A percentile compares a stretch with the other conserved stretches of the same genome.
Evolutionary conservation across 805 yeast species (phyloP).

Genomic region (Priceomyces melissophilus): DNA sequence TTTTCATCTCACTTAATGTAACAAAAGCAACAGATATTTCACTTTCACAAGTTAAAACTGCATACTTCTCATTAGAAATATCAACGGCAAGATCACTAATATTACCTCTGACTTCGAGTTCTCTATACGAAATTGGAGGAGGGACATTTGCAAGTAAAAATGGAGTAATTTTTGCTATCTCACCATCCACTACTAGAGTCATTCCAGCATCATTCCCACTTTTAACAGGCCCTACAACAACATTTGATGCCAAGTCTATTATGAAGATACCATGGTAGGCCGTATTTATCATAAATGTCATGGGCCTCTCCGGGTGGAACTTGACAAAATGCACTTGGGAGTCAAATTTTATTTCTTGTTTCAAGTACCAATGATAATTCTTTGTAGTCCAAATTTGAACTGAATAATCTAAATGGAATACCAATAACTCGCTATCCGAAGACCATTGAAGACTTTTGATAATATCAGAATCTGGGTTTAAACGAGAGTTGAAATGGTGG

Average conservation of each 20-base stretch:
- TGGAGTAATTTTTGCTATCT: conserved; percentile 70
- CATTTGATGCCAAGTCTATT: conserved; percentile 62
- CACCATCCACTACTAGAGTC: conserved; percentile 78
- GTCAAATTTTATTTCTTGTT: conserved; percentile 59
- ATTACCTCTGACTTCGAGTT: conserved; percentile 48
- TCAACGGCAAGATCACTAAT: conserved; percentile 66
- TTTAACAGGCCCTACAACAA: conserved; percentile 64
- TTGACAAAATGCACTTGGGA: conserved; percentile 43
- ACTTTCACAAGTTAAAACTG: conserved; percentile 49
- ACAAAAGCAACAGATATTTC: conserved; percentile 40
- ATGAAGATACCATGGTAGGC: conserved; percentile 46
- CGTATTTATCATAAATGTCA: conserved; percentile 67
- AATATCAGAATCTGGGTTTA: conserved; percentile 44
- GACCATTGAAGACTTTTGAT: conserved; percentile 72
- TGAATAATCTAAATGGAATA: conserved; percentile 56
- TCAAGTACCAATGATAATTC: conserved; percentile 94
- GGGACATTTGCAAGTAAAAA: conserved; percentile 84
- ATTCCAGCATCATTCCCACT: conserved; percentile 75
- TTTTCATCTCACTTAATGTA: conserved; percentile 44
- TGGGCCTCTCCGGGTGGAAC: conserved; percentile 91
- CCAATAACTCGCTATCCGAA: conserved; percentile 70
- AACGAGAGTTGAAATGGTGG: conserved; percentile 73
- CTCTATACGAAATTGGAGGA: conserved; percentile 84
- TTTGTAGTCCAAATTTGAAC: conserved; percentile 90
- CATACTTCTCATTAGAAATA: conserved; percentile 54